These are phyloP conservation scores for Salvia splendens DNA, from an alignment of 257 asterid genomes.

Conservation along the genomic window DNA sequence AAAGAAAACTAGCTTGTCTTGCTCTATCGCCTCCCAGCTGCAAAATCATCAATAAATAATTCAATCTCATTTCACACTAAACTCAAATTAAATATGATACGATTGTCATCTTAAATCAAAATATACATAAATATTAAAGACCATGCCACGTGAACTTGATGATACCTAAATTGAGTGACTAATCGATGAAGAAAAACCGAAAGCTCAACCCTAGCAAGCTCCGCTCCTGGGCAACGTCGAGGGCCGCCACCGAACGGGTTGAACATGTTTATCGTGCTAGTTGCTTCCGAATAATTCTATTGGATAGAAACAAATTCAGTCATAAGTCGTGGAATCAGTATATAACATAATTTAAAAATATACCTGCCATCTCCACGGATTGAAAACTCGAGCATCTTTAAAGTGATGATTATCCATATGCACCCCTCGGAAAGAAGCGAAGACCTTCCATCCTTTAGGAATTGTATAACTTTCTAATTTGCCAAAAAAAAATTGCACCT, in stretches of 20 bases:
- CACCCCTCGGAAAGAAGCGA: constrained; percentile 86
- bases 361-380: constrained; percentile 99
- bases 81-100: too few species aligned
- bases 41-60: neutral
- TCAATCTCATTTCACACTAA: too few species aligned
- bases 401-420: constrained; percentile 76
- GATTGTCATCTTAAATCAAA: too few species aligned
- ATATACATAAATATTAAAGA: too few species aligned
- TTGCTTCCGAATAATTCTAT: constrained; percentile 44
- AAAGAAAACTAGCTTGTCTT: constrained; percentile 83
- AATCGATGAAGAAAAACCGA: constrained; percentile 91
- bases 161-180: constrained; percentile 81
- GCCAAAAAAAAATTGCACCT: too few species aligned
- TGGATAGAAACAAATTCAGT: neutral
- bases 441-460: constrained; percentile 90
- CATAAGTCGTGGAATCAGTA: too few species aligned
- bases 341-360: too few species aligned
- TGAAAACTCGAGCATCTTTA: constrained; percentile 82
- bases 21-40: constrained; percentile 87
- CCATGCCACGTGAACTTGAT: too few species aligned
- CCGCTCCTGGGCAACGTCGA: constrained; percentile 96
- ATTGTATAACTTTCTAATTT: constrained; percentile 58
- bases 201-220: constrained; percentile 89
- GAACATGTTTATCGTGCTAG: constrained; percentile 43
- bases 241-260: constrained; percentile 99